A percentile compares a stretch with the other conserved stretches of the same genome.
Evolutionary conservation across 208 protist genomes (phyloP).

Genomic region (Crithidia brevicula): DNA sequence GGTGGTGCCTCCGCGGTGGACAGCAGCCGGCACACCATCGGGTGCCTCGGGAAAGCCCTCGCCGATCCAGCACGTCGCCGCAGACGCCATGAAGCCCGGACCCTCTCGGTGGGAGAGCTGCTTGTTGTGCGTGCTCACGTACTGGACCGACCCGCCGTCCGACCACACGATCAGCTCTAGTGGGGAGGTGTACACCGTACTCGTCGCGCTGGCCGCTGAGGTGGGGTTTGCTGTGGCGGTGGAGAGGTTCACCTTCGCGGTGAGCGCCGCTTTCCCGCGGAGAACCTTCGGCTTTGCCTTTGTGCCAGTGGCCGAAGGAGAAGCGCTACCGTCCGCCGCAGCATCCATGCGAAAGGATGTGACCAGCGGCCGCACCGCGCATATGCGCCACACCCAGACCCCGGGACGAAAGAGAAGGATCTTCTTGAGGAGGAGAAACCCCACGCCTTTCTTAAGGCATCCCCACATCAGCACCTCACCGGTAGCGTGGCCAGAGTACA

Average conservation of each 20-base stretch:
- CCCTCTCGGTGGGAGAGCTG: slow-evolving; percentile 19
- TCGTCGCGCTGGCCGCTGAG: neutral
- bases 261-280: slow-evolving; percentile 9
- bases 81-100: slow-evolving; percentile 37
- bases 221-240: neutral
- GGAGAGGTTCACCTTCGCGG: neutral
- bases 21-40: neutral
- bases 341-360: neutral
- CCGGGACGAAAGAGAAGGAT: slow-evolving; percentile 33
- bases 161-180: slow-evolving; percentile 44
- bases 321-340: too few species aligned
- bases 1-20: neutral
- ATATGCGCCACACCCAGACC: slow-evolving; percentile 37
- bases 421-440: slow-evolving; percentile 49
- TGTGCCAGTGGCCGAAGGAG: neutral
- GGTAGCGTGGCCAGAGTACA: slow-evolving; percentile 54
- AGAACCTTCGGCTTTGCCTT: slow-evolving; percentile 13
- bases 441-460: slow-evolving; percentile 8
- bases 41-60: neutral
- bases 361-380: slow-evolving; percentile 15
- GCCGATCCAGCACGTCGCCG: slow-evolving; percentile 21
- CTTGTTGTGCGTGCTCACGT: slow-evolving; percentile 20
- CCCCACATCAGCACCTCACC: slow-evolving; percentile 58
- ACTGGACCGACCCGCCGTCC: slow-evolving; percentile 32
- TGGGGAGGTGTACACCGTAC: slow-evolving; percentile 9